Evolutionary conservation across 805 yeast species (phyloP).

Genomic region (Danielia reshetovae): DNA sequence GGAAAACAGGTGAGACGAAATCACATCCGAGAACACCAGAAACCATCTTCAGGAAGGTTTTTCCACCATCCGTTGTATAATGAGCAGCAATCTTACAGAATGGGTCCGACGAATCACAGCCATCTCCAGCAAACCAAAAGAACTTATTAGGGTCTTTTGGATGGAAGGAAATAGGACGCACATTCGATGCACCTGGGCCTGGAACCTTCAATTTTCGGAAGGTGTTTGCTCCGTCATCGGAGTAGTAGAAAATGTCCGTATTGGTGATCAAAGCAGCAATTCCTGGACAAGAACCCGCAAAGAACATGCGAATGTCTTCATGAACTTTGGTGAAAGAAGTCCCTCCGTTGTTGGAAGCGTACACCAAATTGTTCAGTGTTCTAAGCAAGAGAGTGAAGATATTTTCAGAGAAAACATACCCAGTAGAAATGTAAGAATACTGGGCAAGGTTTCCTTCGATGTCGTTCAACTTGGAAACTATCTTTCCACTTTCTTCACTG

Average conservation of each 20-base stretch:
- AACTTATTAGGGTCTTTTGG: slow-evolving; percentile 52
- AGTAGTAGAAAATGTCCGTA: slow-evolving; percentile 47
- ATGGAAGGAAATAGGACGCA: slow-evolving; percentile 56
- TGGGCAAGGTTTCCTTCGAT: slow-evolving; percentile 52
- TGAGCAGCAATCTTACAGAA: slow-evolving; percentile 39
- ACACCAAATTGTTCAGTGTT: slow-evolving; percentile 50
- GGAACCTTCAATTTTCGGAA: slow-evolving; percentile 44
- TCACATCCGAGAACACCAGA: slow-evolving; percentile 59
- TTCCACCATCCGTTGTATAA: slow-evolving; percentile 65
- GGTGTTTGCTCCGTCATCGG: slow-evolving; percentile 64
- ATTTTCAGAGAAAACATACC: slow-evolving; percentile 25
- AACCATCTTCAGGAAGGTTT: slow-evolving; percentile 56
- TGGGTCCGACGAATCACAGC: slow-evolving; percentile 38
- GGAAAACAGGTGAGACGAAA: slow-evolving; percentile 56
- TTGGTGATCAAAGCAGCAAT: slow-evolving; percentile 52
- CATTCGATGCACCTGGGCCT: slow-evolving; percentile 34
- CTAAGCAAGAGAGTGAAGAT: slow-evolving; percentile 58
- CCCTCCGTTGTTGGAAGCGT: slow-evolving; percentile 73
- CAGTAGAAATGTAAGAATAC: slow-evolving; percentile 45
- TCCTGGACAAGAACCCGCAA: slow-evolving; percentile 57
- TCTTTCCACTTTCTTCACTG: slow-evolving; percentile 10
- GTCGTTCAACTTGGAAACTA: slow-evolving; percentile 36
- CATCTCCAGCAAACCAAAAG: slow-evolving; percentile 64
- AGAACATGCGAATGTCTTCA: slow-evolving; percentile 49
- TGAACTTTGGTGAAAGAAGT: slow-evolving; percentile 36